Percentiles rank a stretch among this genome's conserved stretches.
Conservation (phyloP, 495 filamentous ascomycete genomes). For the Trichoderma asperelloides region DNA sequence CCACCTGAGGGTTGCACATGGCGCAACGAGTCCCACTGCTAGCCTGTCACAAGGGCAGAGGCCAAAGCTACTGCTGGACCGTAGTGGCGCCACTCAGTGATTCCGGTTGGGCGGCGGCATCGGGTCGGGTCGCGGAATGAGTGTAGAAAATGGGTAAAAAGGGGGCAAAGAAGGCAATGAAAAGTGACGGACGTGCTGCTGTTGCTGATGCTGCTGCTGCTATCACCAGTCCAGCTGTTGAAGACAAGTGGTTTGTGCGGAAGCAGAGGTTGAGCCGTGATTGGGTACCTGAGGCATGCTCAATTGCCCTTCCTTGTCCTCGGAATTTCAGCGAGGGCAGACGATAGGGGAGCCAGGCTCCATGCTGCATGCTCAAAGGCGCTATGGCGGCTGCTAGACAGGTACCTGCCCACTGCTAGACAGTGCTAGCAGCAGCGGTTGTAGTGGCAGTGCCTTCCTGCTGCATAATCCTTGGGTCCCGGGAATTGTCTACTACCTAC, state of each 20-base stretch:
- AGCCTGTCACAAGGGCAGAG: conserved; percentile 3
- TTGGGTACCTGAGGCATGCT: no score
- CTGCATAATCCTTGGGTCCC: neutral
- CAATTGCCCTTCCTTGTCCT: no score
- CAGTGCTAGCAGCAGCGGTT: neutral
- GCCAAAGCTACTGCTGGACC: neutral
- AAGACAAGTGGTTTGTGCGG: no score
- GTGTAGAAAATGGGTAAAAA: neutral
- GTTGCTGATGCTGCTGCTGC: no score
- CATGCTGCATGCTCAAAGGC: neutral
- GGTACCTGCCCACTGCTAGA: neutral
- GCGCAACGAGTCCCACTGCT: conserved; percentile 4
- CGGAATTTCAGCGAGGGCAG: neutral
- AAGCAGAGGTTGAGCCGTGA: no score
- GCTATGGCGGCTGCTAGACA: neutral
- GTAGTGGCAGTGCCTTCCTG: neutral
- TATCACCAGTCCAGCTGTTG: no score
- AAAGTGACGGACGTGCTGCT: no score
- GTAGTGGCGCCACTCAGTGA: neutral
- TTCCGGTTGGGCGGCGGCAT: conserved; percentile 5
- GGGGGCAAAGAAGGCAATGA: neutral
- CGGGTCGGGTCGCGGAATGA: neutral
- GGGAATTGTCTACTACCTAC: no score
- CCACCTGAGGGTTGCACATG: conserved; percentile 5
- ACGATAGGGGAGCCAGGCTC: neutral